Conservation (phyloP, 352 stramenopile genomes). For the Globisporangium yorkense region DNA sequence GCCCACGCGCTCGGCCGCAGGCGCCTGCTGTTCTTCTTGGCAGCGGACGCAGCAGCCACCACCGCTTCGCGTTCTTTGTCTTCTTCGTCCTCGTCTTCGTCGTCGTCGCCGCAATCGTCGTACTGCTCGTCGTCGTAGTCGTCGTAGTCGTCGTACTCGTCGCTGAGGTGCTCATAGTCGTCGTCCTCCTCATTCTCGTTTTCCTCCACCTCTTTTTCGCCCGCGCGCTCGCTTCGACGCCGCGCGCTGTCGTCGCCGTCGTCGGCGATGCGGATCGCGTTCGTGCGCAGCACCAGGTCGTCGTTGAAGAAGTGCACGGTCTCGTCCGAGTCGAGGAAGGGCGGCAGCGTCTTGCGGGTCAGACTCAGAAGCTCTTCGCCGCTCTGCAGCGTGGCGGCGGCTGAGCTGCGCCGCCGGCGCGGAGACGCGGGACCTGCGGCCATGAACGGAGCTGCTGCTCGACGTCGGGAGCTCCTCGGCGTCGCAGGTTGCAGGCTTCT, state of each 20-base stretch:
- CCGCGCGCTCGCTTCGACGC: conserved; percentile 7
- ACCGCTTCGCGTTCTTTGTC: not conserved
- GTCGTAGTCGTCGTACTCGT: conserved; percentile 22
- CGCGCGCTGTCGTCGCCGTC: conserved; percentile 9
- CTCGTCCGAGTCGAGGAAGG: conserved; percentile 47
- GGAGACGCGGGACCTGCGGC: conserved; percentile 1
- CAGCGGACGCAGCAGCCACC: not conserved
- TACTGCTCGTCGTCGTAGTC: conserved; percentile 25
- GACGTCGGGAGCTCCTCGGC: not conserved
- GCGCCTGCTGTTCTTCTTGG: conserved; percentile 5
- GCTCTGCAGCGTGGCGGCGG: not conserved
- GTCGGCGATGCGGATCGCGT: conserved; percentile 40
- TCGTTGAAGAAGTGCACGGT: conserved; percentile 68
- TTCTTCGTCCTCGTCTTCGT: conserved; percentile 2
- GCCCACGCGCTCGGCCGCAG: conserved; percentile 1
- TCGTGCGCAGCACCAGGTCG: conserved; percentile 51
- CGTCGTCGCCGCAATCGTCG: conserved; percentile 8
- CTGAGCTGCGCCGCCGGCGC: conserved; percentile 7
- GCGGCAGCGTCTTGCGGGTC: conserved; percentile 9
- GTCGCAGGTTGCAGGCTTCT: not conserved
- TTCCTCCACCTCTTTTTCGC: conserved; percentile 4
- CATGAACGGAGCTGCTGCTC: not conserved
- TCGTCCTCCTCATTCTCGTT: conserved; percentile 21
- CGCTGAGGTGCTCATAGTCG: conserved; percentile 20
- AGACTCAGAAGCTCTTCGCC: conserved; percentile 3